phyloP scores from a whole-genome alignment of 495 filamentous ascomycete species.

The Aspergillus sparsus region DNA sequence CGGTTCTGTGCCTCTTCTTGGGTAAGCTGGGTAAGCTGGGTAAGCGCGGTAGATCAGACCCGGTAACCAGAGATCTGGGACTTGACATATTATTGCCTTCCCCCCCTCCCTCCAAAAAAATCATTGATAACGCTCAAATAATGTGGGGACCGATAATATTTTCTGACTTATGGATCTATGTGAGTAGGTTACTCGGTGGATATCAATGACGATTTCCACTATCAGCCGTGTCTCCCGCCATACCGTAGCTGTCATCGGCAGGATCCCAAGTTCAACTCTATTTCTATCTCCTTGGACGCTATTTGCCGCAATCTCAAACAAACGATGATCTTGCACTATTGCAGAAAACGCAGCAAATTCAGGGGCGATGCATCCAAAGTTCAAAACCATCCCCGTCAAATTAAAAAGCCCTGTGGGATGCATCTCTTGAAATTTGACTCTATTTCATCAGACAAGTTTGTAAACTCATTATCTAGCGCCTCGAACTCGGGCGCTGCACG shows the following conservation, averaged over 20 bases:
- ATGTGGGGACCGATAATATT: slow-evolving; percentile 2
- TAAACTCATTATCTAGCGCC: background rate
- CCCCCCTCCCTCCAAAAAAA: background rate
- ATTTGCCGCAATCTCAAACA: background rate
- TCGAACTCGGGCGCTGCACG: background rate
- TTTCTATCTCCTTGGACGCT: slow-evolving; percentile 3
- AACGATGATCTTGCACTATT: slow-evolving; percentile 4
- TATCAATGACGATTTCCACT: background rate
- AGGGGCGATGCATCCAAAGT: background rate
- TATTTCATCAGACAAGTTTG: background rate
- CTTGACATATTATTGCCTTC: slow-evolving; percentile 1
- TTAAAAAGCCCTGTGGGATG: background rate
- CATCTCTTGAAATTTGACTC: background rate
- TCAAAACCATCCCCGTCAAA: background rate
- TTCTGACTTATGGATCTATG: background rate
- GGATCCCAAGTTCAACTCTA: background rate
- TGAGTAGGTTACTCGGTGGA: background rate
- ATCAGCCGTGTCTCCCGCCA: background rate
- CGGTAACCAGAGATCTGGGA: slow-evolving; percentile 11
- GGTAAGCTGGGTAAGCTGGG: slow-evolving; percentile 9
- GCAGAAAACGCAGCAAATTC: slow-evolving; percentile 4
- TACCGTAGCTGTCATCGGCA: background rate
- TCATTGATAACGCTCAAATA: background rate
- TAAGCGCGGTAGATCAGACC: slow-evolving; percentile 1
- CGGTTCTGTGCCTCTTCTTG: background rate